Base-by-base conservation (phyloP, 768 basidiomycete species). In the Podaxis pistillaris region DNA sequence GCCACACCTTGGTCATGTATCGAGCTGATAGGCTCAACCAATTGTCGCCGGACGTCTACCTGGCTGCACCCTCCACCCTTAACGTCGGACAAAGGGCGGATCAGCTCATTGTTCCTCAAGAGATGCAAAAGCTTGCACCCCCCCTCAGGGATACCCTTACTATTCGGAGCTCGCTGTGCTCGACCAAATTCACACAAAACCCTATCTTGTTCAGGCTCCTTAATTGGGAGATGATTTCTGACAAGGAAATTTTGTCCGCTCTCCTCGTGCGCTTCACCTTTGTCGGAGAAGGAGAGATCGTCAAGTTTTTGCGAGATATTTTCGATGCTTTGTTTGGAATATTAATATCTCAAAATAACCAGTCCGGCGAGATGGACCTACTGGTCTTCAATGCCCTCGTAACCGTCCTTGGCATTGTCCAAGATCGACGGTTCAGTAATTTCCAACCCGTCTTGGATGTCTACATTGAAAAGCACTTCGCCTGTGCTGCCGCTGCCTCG, bases 291-390 rank as follows among this genome's bases (percentile, higher is more conserved):
- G 89, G 92, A 17, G 96, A 98, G 75, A 94, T 96, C 38, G 91
- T 96, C 73, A 96, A 95, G 73, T 96, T 94, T 73, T 80, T 94
- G 19, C 86, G 90, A 26, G 87, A 93, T 69, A 93, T 96, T 65
- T 94, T 98, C 70, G 94, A 98, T 69, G 86, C 95, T 0, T 85
- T 98, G 7, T 98, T 98, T 72, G 89, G 86, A 15, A 94, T 98
- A 64, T 81, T 98, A 54, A 80, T 88, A 1, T 94, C 94, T 17
- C 75, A 79, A 13, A 81, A 80, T 65, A 95, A 96, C 67, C 86
- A 86, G 62, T 72, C 83, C 5, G 87, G 89, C 22, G 89, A 94
- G 67, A 84, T 96, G 75, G 93, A 97, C 67, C 81, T 86, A 62
- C 79, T 92, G 41, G 92, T 96, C 8, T 97, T 98, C 79, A 90